Conservation (phyloP, 2,329 filamentous ascomycete species). For the Fusarium neocosmosporiellum region DNA sequence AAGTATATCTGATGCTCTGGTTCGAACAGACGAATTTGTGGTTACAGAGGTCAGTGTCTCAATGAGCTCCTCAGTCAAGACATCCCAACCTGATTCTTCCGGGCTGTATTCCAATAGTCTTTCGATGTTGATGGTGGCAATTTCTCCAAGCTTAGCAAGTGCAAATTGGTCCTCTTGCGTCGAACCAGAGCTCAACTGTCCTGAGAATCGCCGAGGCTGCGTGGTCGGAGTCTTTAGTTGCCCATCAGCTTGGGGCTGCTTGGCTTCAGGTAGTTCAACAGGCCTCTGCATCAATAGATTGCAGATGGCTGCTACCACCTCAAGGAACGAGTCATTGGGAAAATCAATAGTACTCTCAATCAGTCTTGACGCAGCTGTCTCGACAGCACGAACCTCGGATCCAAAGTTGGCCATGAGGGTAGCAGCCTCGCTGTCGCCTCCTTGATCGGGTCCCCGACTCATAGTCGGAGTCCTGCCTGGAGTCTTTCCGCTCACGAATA, state of each 20-base stretch:
- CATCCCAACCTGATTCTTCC: conserved; percentile 79
- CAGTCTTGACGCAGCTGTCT: conserved; percentile 85
- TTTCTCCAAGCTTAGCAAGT: conserved; percentile 77
- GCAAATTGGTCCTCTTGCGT: conserved; percentile 75
- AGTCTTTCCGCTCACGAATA: conserved; percentile 72
- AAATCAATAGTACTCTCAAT: conserved; percentile 95
- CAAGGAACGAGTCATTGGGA: conserved; percentile 82
- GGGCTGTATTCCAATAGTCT: conserved; percentile 77
- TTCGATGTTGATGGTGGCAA: conserved; percentile 79
- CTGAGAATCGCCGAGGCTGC: conserved; percentile 59
- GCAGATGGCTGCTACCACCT: conserved; percentile 81
- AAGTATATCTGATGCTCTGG: conserved; percentile 73
- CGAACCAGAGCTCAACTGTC: conserved; percentile 57
- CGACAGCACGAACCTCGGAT: conserved; percentile 86
- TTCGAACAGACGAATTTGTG: conserved; percentile 64
- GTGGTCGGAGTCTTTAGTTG: conserved; percentile 52
- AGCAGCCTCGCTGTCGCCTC: conserved; percentile 62
- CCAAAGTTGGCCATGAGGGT: conserved; percentile 74
- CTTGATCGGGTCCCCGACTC: conserved; percentile 58
- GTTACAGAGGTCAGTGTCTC: conserved; percentile 59
- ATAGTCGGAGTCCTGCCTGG: conserved; percentile 63
- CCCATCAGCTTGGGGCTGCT: conserved; percentile 35
- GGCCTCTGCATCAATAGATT: conserved; percentile 68
- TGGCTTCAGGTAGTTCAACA: conserved; percentile 33
- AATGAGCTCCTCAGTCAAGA: conserved; percentile 69